A percentile compares a stretch with the other conserved stretches of the same genome.
phyloP scores from a whole-genome alignment of 306 rosid species.

The Trichosanthes cucumerina region DNA sequence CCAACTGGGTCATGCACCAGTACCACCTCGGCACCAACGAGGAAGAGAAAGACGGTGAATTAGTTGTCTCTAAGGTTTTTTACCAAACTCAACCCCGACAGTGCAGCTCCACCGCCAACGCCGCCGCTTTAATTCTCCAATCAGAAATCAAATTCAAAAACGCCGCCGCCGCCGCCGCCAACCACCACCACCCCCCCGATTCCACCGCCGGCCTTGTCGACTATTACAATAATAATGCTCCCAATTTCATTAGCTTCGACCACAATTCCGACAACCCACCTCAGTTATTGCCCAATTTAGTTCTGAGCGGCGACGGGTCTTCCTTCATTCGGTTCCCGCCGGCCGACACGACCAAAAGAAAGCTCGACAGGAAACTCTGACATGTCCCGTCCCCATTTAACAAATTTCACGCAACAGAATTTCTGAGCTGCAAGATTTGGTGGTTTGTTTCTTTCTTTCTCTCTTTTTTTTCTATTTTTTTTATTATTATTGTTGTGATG shows the following conservation, averaged over 20 bases:
- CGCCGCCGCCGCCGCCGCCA: neutral
- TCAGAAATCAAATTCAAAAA: neutral
- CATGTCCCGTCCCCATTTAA: neutral
- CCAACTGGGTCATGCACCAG: conserved; percentile 15
- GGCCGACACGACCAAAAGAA: neutral
- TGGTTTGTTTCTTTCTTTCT: neutral
- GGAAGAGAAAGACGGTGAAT: conserved; percentile 14
- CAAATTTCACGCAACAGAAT: neutral
- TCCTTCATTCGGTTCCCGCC: conserved; percentile 7
- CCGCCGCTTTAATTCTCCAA: neutral
- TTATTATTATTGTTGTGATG: neutral
- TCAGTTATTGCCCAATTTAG: neutral
- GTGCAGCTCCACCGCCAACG: neutral
- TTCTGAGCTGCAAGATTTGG: neutral
- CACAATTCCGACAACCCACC: neutral
- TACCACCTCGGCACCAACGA: conserved; percentile 13
- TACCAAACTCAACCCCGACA: conserved; percentile 13
- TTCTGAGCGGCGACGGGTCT: neutral
- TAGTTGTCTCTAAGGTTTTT: conserved; percentile 10
- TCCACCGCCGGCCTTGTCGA: neutral
- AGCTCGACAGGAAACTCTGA: neutral
- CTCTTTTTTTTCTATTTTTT: neutral
- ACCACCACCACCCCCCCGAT: neutral
- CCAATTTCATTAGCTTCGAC: conserved; percentile 7
- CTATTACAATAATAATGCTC: neutral